Conservation (phyloP, 768 basidiomycete species). For the Chalciporus piperatus region DNA sequence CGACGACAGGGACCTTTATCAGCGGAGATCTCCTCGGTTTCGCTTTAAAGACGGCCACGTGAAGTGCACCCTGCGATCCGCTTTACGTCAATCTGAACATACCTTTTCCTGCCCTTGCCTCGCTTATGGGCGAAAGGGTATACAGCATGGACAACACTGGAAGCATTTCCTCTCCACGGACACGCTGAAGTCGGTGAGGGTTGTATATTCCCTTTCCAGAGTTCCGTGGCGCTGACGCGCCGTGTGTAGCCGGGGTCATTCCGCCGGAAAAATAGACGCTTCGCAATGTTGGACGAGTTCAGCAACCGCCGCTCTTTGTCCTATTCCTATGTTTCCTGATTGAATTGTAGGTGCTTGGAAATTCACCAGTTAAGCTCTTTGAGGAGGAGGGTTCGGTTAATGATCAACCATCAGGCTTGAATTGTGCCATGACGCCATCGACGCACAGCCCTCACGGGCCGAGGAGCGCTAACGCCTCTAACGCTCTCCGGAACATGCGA, state of each 20-base stretch:
- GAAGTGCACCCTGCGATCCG: constrained; percentile 19
- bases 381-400: constrained; percentile 28
- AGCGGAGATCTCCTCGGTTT: constrained; percentile 26
- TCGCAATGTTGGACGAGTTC: constrained; percentile 14
- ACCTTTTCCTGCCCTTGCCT: constrained; percentile 29
- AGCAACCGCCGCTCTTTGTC: constrained; percentile 26
- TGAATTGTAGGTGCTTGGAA: constrained; percentile 13
- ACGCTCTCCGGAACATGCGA: constrained; percentile 29
- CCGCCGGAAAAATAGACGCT: constrained; percentile 18
- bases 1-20: constrained; percentile 28
- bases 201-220: constrained; percentile 12
- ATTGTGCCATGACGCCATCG: constrained; percentile 26
- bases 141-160: constrained; percentile 8
- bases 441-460: constrained; percentile 26
- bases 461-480: constrained; percentile 20
- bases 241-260: constrained; percentile 7
- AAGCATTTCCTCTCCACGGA: constrained; percentile 27
- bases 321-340: constrained; percentile 9
- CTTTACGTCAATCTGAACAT: constrained; percentile 30
- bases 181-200: constrained; percentile 20
- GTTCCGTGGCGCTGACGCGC: constrained; percentile 11
- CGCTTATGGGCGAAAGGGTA: constrained; percentile 30
- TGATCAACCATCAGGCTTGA: constrained; percentile 24
- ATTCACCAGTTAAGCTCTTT: constrained; percentile 29
- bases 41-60: constrained; percentile 14